Conservation (phyloP, 495 filamentous ascomycete species). For the Penicillium ucsense region DNA sequence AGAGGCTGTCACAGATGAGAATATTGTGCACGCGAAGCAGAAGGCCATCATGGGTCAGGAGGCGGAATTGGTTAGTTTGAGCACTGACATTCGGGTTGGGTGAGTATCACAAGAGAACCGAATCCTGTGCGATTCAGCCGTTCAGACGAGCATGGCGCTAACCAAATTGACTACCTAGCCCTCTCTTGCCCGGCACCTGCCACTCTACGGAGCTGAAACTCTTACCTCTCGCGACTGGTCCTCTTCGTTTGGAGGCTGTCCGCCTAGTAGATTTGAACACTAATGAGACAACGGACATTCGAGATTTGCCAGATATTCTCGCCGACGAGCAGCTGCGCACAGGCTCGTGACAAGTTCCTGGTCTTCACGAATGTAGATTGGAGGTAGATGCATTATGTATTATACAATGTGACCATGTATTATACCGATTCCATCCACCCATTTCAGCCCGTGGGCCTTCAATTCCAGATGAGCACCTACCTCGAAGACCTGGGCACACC, state of each 20-base stretch:
- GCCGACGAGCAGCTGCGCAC: constrained; percentile 31
- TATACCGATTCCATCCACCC: neutral
- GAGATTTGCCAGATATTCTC: constrained; percentile 67
- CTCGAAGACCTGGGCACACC: too few relatives aligned
- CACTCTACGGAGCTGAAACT: constrained; percentile 73
- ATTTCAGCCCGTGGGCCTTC: too few relatives aligned
- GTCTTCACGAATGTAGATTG: neutral
- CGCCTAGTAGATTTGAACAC: constrained; percentile 72
- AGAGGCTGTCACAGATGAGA: constrained; percentile 77
- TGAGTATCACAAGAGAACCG: constrained; percentile 25
- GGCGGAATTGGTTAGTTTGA: constrained; percentile 69
- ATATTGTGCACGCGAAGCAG: constrained; percentile 74
- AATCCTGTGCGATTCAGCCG: too few relatives aligned
- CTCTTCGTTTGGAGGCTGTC: constrained; percentile 70
- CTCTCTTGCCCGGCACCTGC: constrained; percentile 65
- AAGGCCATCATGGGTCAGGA: constrained; percentile 60
- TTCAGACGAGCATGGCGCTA: too few relatives aligned
- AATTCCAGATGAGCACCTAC: too few relatives aligned
- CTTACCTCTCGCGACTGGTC: constrained; percentile 62
- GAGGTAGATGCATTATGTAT: neutral
- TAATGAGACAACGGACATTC: constrained; percentile 73
- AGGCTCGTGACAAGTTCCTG: neutral
- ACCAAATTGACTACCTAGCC: constrained; percentile 31
- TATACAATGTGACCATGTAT: neutral
- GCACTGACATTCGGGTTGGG: constrained; percentile 76